Evolutionary conservation across 139 green algal genomes (phyloP).

Genomic region (Closterium sp.): DNA sequence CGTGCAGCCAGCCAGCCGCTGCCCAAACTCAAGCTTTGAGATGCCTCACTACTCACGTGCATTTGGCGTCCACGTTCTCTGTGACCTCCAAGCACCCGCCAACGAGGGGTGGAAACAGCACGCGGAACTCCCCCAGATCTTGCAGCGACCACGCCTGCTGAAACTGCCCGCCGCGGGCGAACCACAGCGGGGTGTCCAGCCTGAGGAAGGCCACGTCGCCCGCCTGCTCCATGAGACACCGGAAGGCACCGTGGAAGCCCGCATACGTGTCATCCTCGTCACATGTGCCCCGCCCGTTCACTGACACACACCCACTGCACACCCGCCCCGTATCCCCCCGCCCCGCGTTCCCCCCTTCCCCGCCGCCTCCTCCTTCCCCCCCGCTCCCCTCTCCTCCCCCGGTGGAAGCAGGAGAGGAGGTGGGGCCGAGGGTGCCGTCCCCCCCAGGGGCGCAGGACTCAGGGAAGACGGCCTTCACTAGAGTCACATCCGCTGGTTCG

Average conservation of each 20-base stretch:
- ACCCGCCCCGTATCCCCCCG: neutral
- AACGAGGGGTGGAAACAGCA: neutral
- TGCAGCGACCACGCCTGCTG: slow-evolving; percentile 22
- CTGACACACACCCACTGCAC: neutral
- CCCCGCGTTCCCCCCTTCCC: neutral
- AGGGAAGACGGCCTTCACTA: neutral
- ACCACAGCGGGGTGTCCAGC: slow-evolving; percentile 32
- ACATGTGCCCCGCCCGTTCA: neutral
- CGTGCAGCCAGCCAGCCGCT: too few species aligned
- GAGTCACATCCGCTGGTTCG: neutral
- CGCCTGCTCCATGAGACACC: slow-evolving; percentile 56
- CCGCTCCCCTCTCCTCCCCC: too few species aligned
- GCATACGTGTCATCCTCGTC: slow-evolving; percentile 35
- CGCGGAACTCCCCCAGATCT: neutral
- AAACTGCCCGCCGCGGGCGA: neutral
- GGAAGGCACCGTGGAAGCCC: slow-evolving; percentile 57
- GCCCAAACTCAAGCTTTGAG: too few species aligned
- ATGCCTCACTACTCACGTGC: slow-evolving; percentile 11
- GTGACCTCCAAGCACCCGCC: slow-evolving; percentile 4
- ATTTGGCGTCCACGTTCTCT: slow-evolving; percentile 11
- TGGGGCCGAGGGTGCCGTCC: neutral
- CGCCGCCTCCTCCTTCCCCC: neutral
- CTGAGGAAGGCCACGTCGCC: slow-evolving; percentile 64
- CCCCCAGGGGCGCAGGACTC: neutral
- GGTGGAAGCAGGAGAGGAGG: neutral